Percentiles rank a stretch among this genome's conserved stretches.
Conservation (phyloP, 2,329 filamentous ascomycete species). For the Talaromyces sp. region DNA sequence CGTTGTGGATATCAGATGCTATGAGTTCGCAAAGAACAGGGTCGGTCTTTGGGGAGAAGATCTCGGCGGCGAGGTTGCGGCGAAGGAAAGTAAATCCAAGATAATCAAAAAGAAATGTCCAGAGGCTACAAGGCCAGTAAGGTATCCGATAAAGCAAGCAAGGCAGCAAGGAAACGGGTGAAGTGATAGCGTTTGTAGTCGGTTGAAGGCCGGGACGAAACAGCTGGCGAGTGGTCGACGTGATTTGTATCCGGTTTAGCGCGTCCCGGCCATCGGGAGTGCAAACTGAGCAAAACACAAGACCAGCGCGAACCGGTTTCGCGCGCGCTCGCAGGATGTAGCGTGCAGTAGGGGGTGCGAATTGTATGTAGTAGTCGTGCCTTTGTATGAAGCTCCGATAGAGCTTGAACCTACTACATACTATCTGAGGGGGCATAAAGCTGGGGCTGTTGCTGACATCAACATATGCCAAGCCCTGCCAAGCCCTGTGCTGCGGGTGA, state of each 20-base stretch:
- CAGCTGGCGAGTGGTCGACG: background rate
- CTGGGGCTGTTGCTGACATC: background rate
- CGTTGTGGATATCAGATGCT: background rate
- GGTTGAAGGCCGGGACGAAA: background rate
- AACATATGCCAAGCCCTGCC: background rate
- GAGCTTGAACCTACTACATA: background rate
- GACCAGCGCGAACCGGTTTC: background rate
- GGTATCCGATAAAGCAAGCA: background rate
- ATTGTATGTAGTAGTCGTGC: background rate
- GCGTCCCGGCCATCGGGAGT: background rate
- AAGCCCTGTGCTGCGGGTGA: background rate
- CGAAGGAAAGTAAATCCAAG: background rate
- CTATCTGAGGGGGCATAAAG: background rate
- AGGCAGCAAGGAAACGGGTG: background rate
- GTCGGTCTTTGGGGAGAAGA: background rate
- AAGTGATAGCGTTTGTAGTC: background rate
- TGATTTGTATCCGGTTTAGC: slow-evolving; percentile 6
- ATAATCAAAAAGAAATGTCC: background rate
- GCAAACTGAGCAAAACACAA: background rate
- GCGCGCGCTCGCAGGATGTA: no score
- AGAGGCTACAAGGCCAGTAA: background rate
- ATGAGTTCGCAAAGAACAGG: background rate
- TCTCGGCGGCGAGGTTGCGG: background rate
- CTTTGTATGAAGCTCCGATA: background rate
- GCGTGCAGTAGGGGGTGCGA: background rate